Evolutionary conservation across 2,329 filamentous ascomycete species (phyloP), one percentile per base, ranked within the genome.

Genomic region (Geosmithia morbida): DNA sequence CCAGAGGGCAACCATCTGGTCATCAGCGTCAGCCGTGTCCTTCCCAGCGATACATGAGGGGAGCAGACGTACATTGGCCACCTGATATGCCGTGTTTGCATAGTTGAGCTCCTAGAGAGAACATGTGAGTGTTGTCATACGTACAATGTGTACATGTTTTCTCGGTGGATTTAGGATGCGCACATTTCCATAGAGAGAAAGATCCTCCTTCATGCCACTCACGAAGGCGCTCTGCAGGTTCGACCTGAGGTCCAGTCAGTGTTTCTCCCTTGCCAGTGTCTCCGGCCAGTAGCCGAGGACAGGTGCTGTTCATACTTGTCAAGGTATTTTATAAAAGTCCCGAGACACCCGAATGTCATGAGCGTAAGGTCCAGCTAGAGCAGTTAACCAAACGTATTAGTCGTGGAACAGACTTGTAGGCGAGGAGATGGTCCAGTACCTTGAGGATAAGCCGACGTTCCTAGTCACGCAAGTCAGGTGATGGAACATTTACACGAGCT

Each of bases 141-240:
- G n/a, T n/a, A n/a, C n/a, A n/a, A n/a, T n/a, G 13, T 30, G 20
- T 10, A 33, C 16, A 11, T 37, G 14, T 3, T n/a, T n/a, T 37
- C 10, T 13, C 14, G 33, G 14, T 5, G 11, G 33, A 37, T 11
- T 30, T 37, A 11, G 71, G 46, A 78, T 77, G 29, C 77, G 62
- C 48, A 79, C 62, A 51, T 79, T 78, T 1, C 67, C 66, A 44
- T 71, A 68, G 19, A 79, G 58, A 1, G 59, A 54, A 1, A 76
- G 43, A 26, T 43, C 45, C 43, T 54, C 58, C 48, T 49, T 51
- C 57, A 62, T 67, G 19, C 67, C 67, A 0, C 61, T 62, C 1
- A 66, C 60, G 45, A 63, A 64, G 0, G 61, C 61, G 33, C 26
- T 61, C 57, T 0, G 61, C 63, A 0, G 62, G 63, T 1, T 61